These are phyloP conservation scores for Saccharomycopsis fermentans DNA, from an alignment of 805 yeast genomes.

Conservation along the genomic window DNA sequence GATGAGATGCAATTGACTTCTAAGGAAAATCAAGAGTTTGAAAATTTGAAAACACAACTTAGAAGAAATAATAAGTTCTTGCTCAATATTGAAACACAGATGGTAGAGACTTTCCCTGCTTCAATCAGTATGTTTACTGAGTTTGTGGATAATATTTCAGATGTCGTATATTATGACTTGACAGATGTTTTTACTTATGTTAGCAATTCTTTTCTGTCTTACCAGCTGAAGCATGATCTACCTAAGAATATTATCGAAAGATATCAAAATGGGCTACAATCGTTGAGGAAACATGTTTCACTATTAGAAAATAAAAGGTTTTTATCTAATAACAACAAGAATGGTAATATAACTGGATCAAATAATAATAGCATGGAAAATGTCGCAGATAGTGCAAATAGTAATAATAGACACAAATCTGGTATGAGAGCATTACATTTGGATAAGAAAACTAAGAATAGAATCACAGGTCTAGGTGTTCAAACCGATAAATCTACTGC, in stretches of 20 bases:
- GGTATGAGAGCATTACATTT: constrained; percentile 15
- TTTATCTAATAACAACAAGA: not conserved
- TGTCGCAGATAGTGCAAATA: not conserved
- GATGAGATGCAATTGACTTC: constrained; percentile 23
- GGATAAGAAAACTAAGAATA: constrained; percentile 3
- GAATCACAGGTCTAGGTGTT: constrained; percentile 2
- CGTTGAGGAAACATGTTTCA: not conserved
- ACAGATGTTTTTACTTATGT: constrained; percentile 16
- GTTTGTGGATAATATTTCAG: constrained; percentile 29
- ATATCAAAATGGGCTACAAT: not conserved
- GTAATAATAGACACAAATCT: not conserved
- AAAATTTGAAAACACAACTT: constrained; percentile 22
- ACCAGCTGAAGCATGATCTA: not conserved
- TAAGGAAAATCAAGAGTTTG: constrained; percentile 26
- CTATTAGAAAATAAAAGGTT: not conserved
- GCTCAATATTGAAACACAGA: constrained; percentile 24
- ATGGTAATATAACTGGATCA: not conserved
- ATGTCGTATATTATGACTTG: constrained; percentile 27
- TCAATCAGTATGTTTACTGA: constrained; percentile 30
- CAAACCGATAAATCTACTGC: not conserved
- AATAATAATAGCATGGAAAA: not conserved
- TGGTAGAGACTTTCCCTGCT: constrained; percentile 29
- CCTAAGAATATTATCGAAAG: not conserved
- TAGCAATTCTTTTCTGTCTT: not conserved
- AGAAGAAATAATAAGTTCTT: constrained; percentile 16